Percentiles rank a stretch among this genome's conserved stretches.
Evolutionary conservation across 768 basidiomycete species (phyloP).

Genomic region (Panaeolus papilionaceus): DNA sequence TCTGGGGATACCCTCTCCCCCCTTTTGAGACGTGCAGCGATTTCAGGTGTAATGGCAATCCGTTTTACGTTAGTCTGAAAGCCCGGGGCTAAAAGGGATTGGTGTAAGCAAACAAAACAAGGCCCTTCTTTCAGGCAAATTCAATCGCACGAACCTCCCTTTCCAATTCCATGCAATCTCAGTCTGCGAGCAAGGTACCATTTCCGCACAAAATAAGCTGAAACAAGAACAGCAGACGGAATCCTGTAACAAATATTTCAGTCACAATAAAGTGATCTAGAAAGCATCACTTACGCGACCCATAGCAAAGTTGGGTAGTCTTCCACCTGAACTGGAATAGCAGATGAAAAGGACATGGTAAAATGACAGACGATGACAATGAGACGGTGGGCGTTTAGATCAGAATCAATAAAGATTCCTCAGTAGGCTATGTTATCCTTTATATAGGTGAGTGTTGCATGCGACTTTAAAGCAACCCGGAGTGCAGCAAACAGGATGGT

Average conservation of each 20-base stretch:
- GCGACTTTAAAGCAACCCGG: neutral
- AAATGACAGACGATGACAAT: neutral
- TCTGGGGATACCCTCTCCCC: slow-evolving; percentile 60
- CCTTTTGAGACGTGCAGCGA: slow-evolving; percentile 55
- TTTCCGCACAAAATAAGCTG: slow-evolving; percentile 52
- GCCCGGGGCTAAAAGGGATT: slow-evolving; percentile 47
- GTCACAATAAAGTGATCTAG: neutral
- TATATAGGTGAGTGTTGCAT: neutral
- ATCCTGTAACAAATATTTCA: slow-evolving; percentile 36
- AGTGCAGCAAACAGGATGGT: neutral
- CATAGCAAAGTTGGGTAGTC: slow-evolving; percentile 50
- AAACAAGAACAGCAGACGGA: slow-evolving; percentile 49
- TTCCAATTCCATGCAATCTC: slow-evolving; percentile 58
- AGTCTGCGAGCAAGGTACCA: slow-evolving; percentile 56
- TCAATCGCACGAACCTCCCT: slow-evolving; percentile 48
- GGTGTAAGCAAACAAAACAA: neutral
- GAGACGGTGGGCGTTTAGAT: neutral
- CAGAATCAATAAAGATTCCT: slow-evolving; percentile 3
- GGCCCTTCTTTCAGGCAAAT: neutral
- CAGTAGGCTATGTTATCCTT: neutral
- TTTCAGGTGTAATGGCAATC: slow-evolving; percentile 59
- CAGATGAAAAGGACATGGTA: neutral
- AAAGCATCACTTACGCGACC: slow-evolving; percentile 45
- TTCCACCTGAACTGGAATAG: slow-evolving; percentile 24
- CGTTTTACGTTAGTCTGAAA: slow-evolving; percentile 60